These are phyloP conservation scores for Wallacemonas rigidus DNA, from an alignment of 208 protist genomes.

Conservation along the genomic window DNA sequence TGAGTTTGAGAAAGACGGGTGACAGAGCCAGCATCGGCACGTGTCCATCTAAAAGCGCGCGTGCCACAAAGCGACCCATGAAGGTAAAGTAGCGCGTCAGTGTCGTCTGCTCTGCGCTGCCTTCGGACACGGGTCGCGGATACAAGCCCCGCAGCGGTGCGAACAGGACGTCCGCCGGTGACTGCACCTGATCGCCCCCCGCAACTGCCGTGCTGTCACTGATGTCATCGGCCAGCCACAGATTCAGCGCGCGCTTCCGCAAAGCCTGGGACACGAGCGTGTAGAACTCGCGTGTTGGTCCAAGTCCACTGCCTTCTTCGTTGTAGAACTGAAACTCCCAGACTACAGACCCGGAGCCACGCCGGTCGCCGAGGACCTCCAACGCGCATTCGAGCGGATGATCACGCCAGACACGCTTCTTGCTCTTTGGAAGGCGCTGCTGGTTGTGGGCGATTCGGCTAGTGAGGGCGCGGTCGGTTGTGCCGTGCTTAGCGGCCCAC, in stretches of 20 bases:
- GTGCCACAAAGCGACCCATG: conserved; percentile 78
- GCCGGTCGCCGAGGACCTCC: conserved; percentile 47
- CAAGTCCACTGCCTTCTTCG: conserved; percentile 87
- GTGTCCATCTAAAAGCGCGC: conserved; percentile 79
- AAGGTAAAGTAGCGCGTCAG: conserved; percentile 48
- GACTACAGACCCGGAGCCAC: conserved; percentile 38
- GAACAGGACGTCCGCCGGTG: conserved; percentile 31
- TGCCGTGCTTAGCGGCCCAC: conserved; percentile 36
- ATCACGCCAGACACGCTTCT: conserved; percentile 65
- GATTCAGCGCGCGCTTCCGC: conserved; percentile 47
- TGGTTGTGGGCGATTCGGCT: conserved; percentile 19
- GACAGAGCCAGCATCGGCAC: conserved; percentile 78
- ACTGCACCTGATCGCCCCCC: conserved; percentile 22
- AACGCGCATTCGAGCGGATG: conserved; percentile 65
- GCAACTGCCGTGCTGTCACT: conserved; percentile 21
- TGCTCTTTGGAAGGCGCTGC: conserved; percentile 27
- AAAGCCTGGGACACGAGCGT: conserved; percentile 73
- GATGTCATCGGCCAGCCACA: conserved; percentile 54
- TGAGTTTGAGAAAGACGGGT: conserved; percentile 60
- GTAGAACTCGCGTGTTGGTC: conserved; percentile 92
- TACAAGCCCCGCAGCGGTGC: conserved; percentile 58
- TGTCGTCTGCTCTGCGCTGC: conserved; percentile 24
- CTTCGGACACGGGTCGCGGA: conserved; percentile 37
- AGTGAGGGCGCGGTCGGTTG: conserved; percentile 19
- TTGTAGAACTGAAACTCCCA: conserved; percentile 92